These are phyloP conservation scores for Leccinum arenicola DNA, from an alignment of 768 basidiomycete genomes.

Conservation along the genomic window DNA sequence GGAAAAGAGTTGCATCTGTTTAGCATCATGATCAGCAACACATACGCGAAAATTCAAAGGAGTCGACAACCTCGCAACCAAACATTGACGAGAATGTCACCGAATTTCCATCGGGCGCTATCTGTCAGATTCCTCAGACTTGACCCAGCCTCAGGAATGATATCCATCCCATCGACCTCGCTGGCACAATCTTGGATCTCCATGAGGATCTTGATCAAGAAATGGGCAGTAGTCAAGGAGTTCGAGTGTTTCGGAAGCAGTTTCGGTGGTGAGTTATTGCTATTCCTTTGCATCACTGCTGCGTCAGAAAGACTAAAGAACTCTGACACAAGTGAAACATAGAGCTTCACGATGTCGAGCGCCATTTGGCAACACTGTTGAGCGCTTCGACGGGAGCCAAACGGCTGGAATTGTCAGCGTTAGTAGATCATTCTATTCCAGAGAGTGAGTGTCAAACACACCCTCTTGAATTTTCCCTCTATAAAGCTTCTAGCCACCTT, in stretches of 20 bases:
- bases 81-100: constrained; percentile 68
- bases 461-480: constrained; percentile 92
- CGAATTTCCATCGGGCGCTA: constrained; percentile 84
- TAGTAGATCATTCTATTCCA: not conserved
- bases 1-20: constrained; percentile 79
- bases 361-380: constrained; percentile 86
- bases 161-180: constrained; percentile 78
- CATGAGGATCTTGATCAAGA: constrained; percentile 72
- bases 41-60: not conserved
- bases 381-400: constrained; percentile 70
- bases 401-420: constrained; percentile 22
- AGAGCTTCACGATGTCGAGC: constrained; percentile 80
- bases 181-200: constrained; percentile 86
- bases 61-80: constrained; percentile 77
- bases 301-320: constrained; percentile 84
- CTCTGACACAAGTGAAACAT: constrained; percentile 79
- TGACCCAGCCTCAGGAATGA: constrained; percentile 69
- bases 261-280: constrained; percentile 41
- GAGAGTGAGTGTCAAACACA: constrained; percentile 29
- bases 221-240: constrained; percentile 78
- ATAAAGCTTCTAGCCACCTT: constrained; percentile 86
- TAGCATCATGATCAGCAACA: constrained; percentile 6
- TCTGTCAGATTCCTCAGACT: constrained; percentile 74
- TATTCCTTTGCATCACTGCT: constrained; percentile 53
- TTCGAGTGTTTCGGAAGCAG: constrained; percentile 74